Percentiles rank a stretch among this genome's conserved stretches.
Evolutionary conservation across 371 early-diverging fungal species (phyloP).

Genomic region (Thermomucor indicae-seudaticae): DNA sequence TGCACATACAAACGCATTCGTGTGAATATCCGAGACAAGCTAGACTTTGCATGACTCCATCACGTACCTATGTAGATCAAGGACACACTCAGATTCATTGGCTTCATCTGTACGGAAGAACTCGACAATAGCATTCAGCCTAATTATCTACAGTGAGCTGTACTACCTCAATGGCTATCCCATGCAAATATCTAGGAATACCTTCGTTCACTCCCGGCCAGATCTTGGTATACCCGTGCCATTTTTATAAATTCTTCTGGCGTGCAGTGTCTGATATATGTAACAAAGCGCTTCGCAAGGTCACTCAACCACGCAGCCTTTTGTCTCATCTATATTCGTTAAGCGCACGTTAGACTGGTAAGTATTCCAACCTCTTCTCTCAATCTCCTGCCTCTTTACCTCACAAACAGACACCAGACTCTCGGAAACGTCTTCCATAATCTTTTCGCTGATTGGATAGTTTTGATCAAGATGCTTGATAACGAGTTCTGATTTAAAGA

Average conservation of each 20-base stretch:
- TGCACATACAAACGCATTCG: background rate
- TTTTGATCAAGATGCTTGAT: slow-evolving; percentile 75
- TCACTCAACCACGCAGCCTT: slow-evolving; percentile 68
- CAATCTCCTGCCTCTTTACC: no score
- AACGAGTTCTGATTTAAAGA: slow-evolving; percentile 77
- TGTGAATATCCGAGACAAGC: background rate
- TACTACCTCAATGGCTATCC: background rate
- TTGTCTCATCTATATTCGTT: slow-evolving; percentile 58
- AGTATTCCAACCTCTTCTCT: no score
- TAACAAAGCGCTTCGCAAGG: slow-evolving; percentile 61
- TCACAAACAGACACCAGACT: slow-evolving; percentile 54
- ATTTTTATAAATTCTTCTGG: slow-evolving; percentile 67
- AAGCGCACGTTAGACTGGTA: no score
- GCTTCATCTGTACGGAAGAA: slow-evolving; percentile 70
- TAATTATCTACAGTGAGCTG: slow-evolving; percentile 2
- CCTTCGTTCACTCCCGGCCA: slow-evolving; percentile 66
- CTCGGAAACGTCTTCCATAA: slow-evolving; percentile 48
- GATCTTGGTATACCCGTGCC: slow-evolving; percentile 66
- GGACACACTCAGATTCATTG: slow-evolving; percentile 54
- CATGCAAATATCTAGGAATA: background rate
- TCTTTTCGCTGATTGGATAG: slow-evolving; percentile 53
- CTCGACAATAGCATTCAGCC: slow-evolving; percentile 66
- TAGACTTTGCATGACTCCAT: background rate
- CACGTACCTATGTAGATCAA: slow-evolving; percentile 48
- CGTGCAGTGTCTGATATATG: slow-evolving; percentile 63